Evolutionary conservation across 257 asterid genomes (phyloP), one percentile per base, ranked within the genome.

Genomic region (Penstemon eatonii): DNA sequence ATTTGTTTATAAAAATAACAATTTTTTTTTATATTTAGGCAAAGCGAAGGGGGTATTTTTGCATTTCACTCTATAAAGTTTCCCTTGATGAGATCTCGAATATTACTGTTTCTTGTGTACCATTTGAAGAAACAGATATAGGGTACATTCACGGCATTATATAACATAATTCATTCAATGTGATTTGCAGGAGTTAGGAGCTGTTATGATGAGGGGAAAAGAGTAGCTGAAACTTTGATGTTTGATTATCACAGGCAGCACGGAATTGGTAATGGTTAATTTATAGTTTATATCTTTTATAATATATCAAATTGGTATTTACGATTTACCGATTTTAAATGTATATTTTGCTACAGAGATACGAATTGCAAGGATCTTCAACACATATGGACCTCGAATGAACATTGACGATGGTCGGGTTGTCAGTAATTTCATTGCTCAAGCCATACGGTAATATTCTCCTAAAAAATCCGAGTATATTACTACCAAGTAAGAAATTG

Each of bases 141-240:
- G 33, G 33, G 33, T 25, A 25, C 33, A 43, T 8, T 13, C 41
- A 0, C 18, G 1, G 19, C 19, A 8, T 10, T 15, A 3, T 7
- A 38, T 68, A 25, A 25, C 33, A 7, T 66, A 6, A 55, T 73
- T 25, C 13, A 12, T 25, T 25, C 33, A 25, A 45, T 63, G 60
- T 50, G 65, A 10, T 56, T 25, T 74, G 19, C 80, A 92, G 98
- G 98, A 56, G 98, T 92, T 61, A 76, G 98, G 69, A 92, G 98
- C 69, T 92, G 98, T 76, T 92, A 92, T 40, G 98, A 92, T 19
- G 96, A 92, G 79, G 98, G 98, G 44, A 92, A 92, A 73, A 76
- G 98, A 76, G 96, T 90, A 3, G 98, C 98, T n/a, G 98, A 92
- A 79, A 92, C 98, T 58, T 76, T 92, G 89, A 92, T 89, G 95